Evolutionary conservation across 805 yeast genomes (phyloP), one percentile per base, ranked within the genome.

Genomic region (Ogataea populi-albae): DNA sequence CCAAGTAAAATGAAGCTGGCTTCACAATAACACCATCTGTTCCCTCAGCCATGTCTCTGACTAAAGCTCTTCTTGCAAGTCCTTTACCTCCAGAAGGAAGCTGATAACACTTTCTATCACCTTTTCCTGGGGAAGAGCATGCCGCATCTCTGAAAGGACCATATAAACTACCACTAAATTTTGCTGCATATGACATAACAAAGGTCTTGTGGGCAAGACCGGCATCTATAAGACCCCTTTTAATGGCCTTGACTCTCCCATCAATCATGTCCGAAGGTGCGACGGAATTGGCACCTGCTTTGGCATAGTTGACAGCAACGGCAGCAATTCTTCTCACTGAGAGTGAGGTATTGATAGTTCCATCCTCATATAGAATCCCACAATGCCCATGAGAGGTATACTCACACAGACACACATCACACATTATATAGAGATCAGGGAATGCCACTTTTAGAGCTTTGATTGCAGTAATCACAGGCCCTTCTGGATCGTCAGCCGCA

Each of bases 101-200:
- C 66, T 93, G 98, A 62, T 93, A 93, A 46, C 86, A 77, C 59
- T 81, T 85, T 59, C 98, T 77, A 62, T 93, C 97, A 36, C 98
- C 98, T 41, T 76, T 71, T 15, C 86, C 73, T 7, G 98, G 98
- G 4, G 81, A 71, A 34, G 95, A 83, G 23, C 94, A 93, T 3
- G 98, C 98, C 29, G 97, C 97, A 52, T 93, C 98, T 60, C 98
- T 75, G 71, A 93, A 93, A 4, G 98, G 98, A 1, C 98, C 98
- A 59, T 93, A 93, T 32, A 93, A 68, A 45, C 79, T 77, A 23
- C 98, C 97, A 41, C 86, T 71, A 58, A 93, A 93, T 59, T 93
- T 93, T 40, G 98, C 98, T 23, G 95, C 77, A 64, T 93, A 93
- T 4, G 96, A 84, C 86, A 93, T 81, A 23, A 93, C 78, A 68